Evolutionary conservation across 345 rosid genomes (phyloP).

Genomic region (Pseudoturritis turrita): DNA sequence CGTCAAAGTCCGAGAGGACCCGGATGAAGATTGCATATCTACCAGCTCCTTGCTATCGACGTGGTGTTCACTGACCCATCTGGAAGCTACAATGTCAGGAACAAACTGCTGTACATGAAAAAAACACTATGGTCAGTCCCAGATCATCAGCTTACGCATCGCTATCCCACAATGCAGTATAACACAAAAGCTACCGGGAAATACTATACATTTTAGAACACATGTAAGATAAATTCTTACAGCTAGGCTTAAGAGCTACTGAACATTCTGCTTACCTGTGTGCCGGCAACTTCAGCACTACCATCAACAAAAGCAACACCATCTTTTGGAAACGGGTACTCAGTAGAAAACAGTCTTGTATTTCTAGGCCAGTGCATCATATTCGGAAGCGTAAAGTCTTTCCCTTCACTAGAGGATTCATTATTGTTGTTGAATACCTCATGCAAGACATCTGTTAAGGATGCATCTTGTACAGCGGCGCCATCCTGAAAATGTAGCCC

Average conservation of each 20-base stretch:
- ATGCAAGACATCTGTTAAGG: conserved; percentile 47
- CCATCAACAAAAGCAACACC: conserved; percentile 3
- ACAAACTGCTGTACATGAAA: conserved; percentile 22
- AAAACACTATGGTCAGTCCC: conserved; percentile 15
- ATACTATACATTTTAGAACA: background rate
- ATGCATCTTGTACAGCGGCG: conserved; percentile 48
- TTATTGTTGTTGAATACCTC: conserved; percentile 44
- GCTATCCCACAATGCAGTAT: background rate
- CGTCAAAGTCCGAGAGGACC: conserved; percentile 23
- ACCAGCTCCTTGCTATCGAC: conserved; percentile 31
- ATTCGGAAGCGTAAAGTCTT: conserved; percentile 26
- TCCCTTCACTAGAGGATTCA: conserved; percentile 38
- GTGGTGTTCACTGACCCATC: conserved; percentile 22
- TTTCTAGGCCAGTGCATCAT: conserved; percentile 29
- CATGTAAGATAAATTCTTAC: background rate
- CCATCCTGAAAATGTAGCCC: conserved; percentile 55
- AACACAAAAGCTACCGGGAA: background rate
- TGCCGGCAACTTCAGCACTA: conserved; percentile 29
- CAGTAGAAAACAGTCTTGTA: conserved; percentile 5
- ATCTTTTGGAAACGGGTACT: conserved; percentile 27
- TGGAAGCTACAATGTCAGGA: conserved; percentile 18
- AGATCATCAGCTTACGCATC: background rate
- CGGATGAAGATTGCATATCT: conserved; percentile 38
- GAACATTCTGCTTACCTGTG: conserved; percentile 36
- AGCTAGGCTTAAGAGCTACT: background rate